Conservation (phyloP, 2,329 filamentous ascomycete genomes). For the Aspergillus eucalypticola region DNA sequence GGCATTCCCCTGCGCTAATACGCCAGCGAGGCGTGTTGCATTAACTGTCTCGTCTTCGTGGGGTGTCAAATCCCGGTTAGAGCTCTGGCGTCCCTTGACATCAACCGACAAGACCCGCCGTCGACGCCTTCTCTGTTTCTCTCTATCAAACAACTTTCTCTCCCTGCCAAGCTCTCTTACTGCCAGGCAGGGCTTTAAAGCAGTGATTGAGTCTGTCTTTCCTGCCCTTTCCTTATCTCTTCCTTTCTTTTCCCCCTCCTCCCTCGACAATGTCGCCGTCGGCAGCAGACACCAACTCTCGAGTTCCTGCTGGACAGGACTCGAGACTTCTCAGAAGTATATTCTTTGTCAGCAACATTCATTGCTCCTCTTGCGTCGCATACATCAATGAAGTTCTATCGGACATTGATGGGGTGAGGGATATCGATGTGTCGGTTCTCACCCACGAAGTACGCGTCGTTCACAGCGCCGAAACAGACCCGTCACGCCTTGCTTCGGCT, state of each 20-base stretch:
- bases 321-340: constrained; percentile 26
- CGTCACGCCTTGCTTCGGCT: constrained; percentile 37
- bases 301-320: constrained; percentile 16
- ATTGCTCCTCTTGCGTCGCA: constrained; percentile 51
- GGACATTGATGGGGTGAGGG: constrained; percentile 34
- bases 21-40: background rate
- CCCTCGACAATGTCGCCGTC: constrained; percentile 21
- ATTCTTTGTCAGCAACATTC: constrained; percentile 51
- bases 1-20: background rate
- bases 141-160: too few species aligned
- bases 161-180: too few species aligned
- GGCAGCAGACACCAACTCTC: constrained; percentile 4
- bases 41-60: background rate
- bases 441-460: constrained; percentile 46
- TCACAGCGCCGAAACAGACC: constrained; percentile 35
- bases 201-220: background rate
- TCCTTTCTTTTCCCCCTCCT: background rate
- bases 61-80: background rate
- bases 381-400: constrained; percentile 48
- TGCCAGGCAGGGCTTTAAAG: too few species aligned
- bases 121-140: background rate
- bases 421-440: constrained; percentile 46
- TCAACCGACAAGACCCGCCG: background rate
- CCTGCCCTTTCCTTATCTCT: background rate
- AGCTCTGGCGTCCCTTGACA: background rate